Evolutionary conservation across 2,329 filamentous ascomycete genomes (phyloP).

Genomic region (Epichloe brachyelytri): DNA sequence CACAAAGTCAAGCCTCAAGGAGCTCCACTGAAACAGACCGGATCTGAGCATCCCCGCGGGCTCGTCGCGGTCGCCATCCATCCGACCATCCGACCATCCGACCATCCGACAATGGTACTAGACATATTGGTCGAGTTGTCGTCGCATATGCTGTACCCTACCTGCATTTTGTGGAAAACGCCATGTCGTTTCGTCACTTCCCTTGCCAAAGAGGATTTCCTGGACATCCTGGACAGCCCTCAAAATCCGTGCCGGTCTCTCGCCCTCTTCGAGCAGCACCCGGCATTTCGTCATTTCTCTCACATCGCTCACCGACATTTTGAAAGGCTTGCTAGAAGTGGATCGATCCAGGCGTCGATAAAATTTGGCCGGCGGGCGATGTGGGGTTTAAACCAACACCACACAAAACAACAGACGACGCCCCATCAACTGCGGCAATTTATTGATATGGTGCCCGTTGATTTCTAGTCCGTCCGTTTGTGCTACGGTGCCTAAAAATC

Average conservation of each 20-base stretch:
- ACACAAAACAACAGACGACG: neutral
- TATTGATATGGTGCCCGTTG: neutral
- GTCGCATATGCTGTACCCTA: neutral
- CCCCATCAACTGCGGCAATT: neutral
- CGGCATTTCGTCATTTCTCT: neutral
- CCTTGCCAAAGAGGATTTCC: neutral
- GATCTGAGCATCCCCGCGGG: neutral
- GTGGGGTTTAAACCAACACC: neutral
- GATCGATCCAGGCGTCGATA: neutral
- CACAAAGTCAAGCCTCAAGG: too few relatives aligned
- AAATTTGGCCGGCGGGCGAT: constrained; percentile 1
- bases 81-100: neutral
- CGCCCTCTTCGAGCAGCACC: neutral
- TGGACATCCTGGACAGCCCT: neutral
- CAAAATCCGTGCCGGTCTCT: neutral
- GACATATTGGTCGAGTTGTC: neutral
- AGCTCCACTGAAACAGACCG: constrained; percentile 1
- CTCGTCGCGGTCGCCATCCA: neutral
- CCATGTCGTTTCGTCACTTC: neutral
- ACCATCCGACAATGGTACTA: neutral
- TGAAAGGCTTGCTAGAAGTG: constrained; percentile 1
- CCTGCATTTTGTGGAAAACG: neutral
- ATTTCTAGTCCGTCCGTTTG: neutral
- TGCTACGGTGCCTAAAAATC: too few relatives aligned
- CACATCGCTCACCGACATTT: constrained; percentile 7